Evolutionary conservation across 352 stramenopile genomes (phyloP).

Genomic region (Stephanocyclus meneghinianus): DNA sequence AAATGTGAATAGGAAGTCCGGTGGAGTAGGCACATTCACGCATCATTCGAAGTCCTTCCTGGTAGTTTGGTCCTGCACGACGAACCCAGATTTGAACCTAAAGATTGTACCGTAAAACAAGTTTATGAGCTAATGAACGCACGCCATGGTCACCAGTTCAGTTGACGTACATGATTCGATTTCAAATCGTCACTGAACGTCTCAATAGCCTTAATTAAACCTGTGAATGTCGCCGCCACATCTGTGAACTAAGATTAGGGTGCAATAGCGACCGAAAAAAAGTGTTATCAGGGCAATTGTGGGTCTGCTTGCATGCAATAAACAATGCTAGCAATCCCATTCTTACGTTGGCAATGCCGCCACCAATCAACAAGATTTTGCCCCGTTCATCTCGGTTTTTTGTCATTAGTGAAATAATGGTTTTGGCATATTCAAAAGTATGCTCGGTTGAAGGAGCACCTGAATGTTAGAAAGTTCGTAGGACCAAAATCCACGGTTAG

Average conservation of each 20-base stretch:
- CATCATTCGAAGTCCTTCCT: constrained; percentile 93
- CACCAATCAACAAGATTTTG: constrained; percentile 96
- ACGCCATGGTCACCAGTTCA: background rate
- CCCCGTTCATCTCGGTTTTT: constrained; percentile 86
- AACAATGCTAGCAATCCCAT: background rate
- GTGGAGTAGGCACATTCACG: constrained; percentile 87
- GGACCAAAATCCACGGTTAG: too few species aligned
- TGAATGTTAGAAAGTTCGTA: background rate
- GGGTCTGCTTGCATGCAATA: background rate
- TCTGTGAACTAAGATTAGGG: constrained; percentile 87
- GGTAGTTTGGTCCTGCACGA: constrained; percentile 94
- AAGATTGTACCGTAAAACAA: background rate
- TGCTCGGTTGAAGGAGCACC: constrained; percentile 93
- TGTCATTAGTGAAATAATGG: constrained; percentile 94
- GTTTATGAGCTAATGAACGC: constrained; percentile 7
- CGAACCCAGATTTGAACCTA: constrained; percentile 90
- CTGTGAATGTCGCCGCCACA: constrained; percentile 95
- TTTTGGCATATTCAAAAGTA: constrained; percentile 96
- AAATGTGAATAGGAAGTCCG: constrained; percentile 92
- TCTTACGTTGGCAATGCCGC: constrained; percentile 91
- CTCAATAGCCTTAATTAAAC: constrained; percentile 93
- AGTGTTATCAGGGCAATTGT: background rate
- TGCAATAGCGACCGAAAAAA: background rate
- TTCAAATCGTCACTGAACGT: constrained; percentile 90
- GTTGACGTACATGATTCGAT: constrained; percentile 48